Percentiles rank a stretch among this genome's conserved stretches.
Conservation (phyloP, 352 stramenopile genomes). For the Albugo candida region DNA sequence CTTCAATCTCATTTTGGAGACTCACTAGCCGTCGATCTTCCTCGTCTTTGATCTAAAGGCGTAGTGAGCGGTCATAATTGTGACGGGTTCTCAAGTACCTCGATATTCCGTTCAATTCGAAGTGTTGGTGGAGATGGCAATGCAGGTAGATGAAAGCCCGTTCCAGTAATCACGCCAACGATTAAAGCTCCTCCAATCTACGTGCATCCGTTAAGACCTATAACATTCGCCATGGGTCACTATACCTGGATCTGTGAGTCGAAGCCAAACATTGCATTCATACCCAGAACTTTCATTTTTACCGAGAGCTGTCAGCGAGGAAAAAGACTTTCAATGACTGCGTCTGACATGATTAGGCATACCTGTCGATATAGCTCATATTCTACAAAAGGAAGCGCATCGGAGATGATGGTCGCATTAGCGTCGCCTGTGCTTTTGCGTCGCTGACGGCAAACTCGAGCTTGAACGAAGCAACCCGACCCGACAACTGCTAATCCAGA, state of each 20-base stretch:
- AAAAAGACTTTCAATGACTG: background rate
- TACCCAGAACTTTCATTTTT: constrained; percentile 85
- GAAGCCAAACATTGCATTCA: constrained; percentile 93
- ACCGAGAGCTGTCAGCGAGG: constrained; percentile 47
- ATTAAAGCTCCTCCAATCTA: constrained; percentile 75
- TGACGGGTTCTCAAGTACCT: constrained; percentile 21
- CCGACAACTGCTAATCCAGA: constrained; percentile 72
- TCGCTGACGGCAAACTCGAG: constrained; percentile 85
- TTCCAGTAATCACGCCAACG: constrained; percentile 80
- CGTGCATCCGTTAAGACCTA: background rate
- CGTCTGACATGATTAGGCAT: background rate
- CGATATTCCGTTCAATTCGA: constrained; percentile 88
- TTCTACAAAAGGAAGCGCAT: constrained; percentile 95
- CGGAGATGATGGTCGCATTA: constrained; percentile 90
- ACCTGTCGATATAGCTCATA: constrained; percentile 96
- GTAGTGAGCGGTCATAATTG: constrained; percentile 1
- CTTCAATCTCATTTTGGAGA: constrained; percentile 85
- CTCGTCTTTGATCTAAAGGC: constrained; percentile 73
- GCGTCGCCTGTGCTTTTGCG: constrained; percentile 84
- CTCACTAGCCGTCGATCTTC: constrained; percentile 86
- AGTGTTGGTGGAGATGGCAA: constrained; percentile 86
- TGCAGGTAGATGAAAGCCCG: constrained; percentile 84
- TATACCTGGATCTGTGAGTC: constrained; percentile 78
- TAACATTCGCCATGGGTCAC: background rate
- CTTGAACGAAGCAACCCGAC: constrained; percentile 90